phyloP scores from a whole-genome alignment of 768 basidiomycete genomes.

The Leccinum ochraceum region DNA sequence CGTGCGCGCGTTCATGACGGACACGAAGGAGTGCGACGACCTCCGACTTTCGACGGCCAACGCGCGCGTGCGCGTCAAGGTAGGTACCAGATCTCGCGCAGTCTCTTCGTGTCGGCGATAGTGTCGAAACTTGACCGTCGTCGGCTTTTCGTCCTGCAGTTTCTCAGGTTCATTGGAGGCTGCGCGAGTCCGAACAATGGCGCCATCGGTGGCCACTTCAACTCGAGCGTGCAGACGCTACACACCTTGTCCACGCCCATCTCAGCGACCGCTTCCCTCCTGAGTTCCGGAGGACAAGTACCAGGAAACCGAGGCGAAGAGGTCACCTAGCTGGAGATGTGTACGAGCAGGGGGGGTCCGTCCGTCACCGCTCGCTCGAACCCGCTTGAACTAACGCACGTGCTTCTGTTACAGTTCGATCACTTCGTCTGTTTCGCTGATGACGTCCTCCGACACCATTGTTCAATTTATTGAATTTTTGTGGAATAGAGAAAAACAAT shows the following conservation, averaged over 20 bases:
- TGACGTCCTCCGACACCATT: constrained; percentile 8
- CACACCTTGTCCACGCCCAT: constrained; percentile 38
- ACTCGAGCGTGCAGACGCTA: constrained; percentile 28
- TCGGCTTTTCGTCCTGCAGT: constrained; percentile 22
- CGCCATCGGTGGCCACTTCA: constrained; percentile 37
- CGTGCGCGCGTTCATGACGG: not conserved
- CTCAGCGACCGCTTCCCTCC: constrained; percentile 27
- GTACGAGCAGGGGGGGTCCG: constrained; percentile 24
- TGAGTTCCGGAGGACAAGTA: constrained; percentile 6
- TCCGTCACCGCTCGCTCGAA: not conserved
- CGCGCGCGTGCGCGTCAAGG: constrained; percentile 21
- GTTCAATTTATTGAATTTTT: too few species aligned
- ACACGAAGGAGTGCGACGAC: not conserved
- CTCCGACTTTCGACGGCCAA: constrained; percentile 28
- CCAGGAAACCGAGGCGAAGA: too few species aligned
- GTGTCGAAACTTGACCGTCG: not conserved
- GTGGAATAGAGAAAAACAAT: too few species aligned
- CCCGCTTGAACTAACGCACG: not conserved
- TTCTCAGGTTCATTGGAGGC: constrained; percentile 25
- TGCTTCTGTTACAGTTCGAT: constrained; percentile 13
- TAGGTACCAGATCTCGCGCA: constrained; percentile 1
- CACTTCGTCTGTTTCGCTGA: constrained; percentile 26
- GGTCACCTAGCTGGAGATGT: constrained; percentile 1
- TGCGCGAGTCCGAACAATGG: constrained; percentile 33
- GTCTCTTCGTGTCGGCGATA: not conserved